Evolutionary conservation across 768 basidiomycete genomes (phyloP).

Genomic region (Chiua virens): DNA sequence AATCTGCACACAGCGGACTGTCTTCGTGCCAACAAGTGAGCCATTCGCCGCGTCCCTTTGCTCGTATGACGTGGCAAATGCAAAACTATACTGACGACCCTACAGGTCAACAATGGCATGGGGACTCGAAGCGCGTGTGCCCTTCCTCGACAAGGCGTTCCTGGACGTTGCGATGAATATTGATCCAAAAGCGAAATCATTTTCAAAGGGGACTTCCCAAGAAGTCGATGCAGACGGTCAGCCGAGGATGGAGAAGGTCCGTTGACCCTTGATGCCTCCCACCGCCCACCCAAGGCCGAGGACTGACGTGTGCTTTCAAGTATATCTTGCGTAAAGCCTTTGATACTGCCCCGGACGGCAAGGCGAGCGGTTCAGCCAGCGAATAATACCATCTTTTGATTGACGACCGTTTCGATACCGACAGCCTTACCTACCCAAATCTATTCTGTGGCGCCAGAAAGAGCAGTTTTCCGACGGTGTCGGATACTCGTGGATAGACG

Average conservation of each 20-base stretch:
- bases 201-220: slow-evolving; percentile 76
- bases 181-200: slow-evolving; percentile 85
- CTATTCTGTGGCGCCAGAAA: slow-evolving; percentile 98
- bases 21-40: slow-evolving; percentile 94
- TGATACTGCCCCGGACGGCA: slow-evolving; percentile 79
- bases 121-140: slow-evolving; percentile 98
- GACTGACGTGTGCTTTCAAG: slow-evolving; percentile 37
- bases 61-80: not conserved
- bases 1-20: slow-evolving; percentile 98
- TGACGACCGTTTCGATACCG: not conserved
- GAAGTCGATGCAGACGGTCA: slow-evolving; percentile 80
- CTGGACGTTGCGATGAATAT: slow-evolving; percentile 91
- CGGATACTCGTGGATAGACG: slow-evolving; percentile 98
- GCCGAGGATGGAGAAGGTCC: slow-evolving; percentile 95
- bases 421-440: slow-evolving; percentile 88
- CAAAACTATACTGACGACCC: slow-evolving; percentile 3
- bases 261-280: slow-evolving; percentile 1
- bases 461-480: slow-evolving; percentile 99
- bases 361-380: slow-evolving; percentile 38
- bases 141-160: slow-evolving; percentile 97
- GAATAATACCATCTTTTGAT: not conserved
- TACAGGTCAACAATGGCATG: slow-evolving; percentile 96
- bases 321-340: slow-evolving; percentile 97
- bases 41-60: slow-evolving; percentile 2
- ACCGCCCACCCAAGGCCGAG: slow-evolving; percentile 2